These are phyloP conservation scores for Ceraceosorus bombacis DNA, from an alignment of 1,284 basidiomycete genomes.

Conservation along the genomic window DNA sequence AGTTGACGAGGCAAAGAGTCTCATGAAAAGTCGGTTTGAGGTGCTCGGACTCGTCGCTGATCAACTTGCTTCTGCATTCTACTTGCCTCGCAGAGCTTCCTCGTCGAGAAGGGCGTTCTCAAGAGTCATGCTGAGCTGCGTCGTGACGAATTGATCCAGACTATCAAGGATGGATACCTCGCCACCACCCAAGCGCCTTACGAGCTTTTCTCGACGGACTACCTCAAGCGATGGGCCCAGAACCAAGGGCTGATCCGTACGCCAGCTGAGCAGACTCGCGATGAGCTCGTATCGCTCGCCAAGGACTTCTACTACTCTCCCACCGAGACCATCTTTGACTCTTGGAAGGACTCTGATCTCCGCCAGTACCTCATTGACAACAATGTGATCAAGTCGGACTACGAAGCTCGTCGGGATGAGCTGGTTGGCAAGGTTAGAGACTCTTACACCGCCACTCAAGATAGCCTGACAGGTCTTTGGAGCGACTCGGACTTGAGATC, in stretches of 20 bases:
- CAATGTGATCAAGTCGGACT: conserved; percentile 35
- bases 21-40: conserved; percentile 9
- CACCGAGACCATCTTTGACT: conserved; percentile 36
- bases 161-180: conserved; percentile 32
- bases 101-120: conserved; percentile 33
- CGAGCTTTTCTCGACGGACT: conserved; percentile 39
- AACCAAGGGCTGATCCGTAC: conserved; percentile 37
- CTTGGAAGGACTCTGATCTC: conserved; percentile 41
- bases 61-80: neutral
- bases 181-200: conserved; percentile 38
- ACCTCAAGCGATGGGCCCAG: conserved; percentile 42
- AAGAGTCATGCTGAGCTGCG: conserved; percentile 35
- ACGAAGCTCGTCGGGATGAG: conserved; percentile 33
- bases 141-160: conserved; percentile 34
- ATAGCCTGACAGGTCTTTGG: conserved; percentile 31
- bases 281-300: conserved; percentile 32
- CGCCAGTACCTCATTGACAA: conserved; percentile 38
- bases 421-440: conserved; percentile 26
- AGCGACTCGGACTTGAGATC: conserved; percentile 36
- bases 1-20: neutral
- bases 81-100: conserved; percentile 23
- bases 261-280: conserved; percentile 35
- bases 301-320: conserved; percentile 41
- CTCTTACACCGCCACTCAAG: conserved; percentile 27
- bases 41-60: neutral